These are phyloP conservation scores for Lyophyllum shimeji DNA, from an alignment of 768 basidiomycete genomes.

Conservation along the genomic window DNA sequence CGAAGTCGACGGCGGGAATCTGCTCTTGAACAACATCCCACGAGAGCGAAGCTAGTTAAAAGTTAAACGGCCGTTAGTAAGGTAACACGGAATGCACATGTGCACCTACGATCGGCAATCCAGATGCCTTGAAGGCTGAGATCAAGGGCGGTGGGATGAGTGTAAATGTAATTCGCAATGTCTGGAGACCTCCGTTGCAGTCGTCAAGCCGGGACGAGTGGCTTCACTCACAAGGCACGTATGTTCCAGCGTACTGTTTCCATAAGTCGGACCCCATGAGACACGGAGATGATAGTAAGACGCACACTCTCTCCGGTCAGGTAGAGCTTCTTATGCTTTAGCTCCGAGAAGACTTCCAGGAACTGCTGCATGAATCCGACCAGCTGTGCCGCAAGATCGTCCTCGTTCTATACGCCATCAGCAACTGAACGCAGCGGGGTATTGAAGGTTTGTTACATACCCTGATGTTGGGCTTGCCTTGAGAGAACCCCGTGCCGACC, in stretches of 20 bases:
- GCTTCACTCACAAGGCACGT: slow-evolving; percentile 50
- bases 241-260: slow-evolving; percentile 64
- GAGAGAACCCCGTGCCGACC: slow-evolving; percentile 77
- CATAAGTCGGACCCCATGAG: neutral
- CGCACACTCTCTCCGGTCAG: slow-evolving; percentile 75
- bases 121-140: slow-evolving; percentile 69
- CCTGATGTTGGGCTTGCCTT: slow-evolving; percentile 62
- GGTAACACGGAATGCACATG: neutral
- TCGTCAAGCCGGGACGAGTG: neutral
- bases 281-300: neutral
- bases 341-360: slow-evolving; percentile 68
- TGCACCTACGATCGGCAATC: slow-evolving; percentile 64
- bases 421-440: neutral
- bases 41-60: slow-evolving; percentile 48
- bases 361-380: slow-evolving; percentile 75
- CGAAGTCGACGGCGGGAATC: slow-evolving; percentile 73
- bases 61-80: neutral
- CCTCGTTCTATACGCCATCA: slow-evolving; percentile 39
- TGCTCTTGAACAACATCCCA: slow-evolving; percentile 66
- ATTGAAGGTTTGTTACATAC: slow-evolving; percentile 30
- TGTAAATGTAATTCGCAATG: slow-evolving; percentile 73
- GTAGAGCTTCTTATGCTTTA: slow-evolving; percentile 73
- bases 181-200: slow-evolving; percentile 38
- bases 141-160: slow-evolving; percentile 49
- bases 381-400: slow-evolving; percentile 46